A percentile compares a stretch with the other conserved stretches of the same genome.
phyloP scores from a whole-genome alignment of 2,329 filamentous ascomycete species.

The Didymellaceae sp. region DNA sequence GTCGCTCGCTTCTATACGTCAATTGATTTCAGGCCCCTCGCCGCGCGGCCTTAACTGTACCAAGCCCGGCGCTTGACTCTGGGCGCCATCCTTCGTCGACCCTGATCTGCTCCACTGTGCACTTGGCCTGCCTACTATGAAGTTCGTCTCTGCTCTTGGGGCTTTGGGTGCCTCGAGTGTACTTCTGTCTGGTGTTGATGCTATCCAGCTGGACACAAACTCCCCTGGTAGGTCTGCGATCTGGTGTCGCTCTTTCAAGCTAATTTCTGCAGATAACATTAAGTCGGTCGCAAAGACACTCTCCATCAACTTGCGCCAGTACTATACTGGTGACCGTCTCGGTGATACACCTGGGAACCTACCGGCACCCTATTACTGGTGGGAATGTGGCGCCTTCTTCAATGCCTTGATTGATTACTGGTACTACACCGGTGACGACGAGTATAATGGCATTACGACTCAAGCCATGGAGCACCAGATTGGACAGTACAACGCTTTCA shows the following conservation, averaged over 20 bases:
- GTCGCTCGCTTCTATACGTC: slow-evolving; percentile 41
- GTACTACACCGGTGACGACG: slow-evolving; percentile 51
- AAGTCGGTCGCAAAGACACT: slow-evolving; percentile 66
- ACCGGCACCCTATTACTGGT: slow-evolving; percentile 53
- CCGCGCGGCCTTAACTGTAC: slow-evolving; percentile 16
- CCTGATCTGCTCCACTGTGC: slow-evolving; percentile 15
- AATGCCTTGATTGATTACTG: slow-evolving; percentile 51
- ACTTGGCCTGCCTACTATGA: slow-evolving; percentile 38
- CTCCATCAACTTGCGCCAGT: slow-evolving; percentile 67
- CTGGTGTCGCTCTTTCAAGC: slow-evolving; percentile 1
- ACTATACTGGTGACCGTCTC: slow-evolving; percentile 69
- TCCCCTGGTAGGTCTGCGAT: slow-evolving; percentile 33
- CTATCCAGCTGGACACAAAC: slow-evolving; percentile 41
- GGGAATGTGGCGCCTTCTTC: slow-evolving; percentile 52
- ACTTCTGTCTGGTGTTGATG: slow-evolving; percentile 39
- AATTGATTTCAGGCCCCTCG: slow-evolving; percentile 21
- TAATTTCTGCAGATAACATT: slow-evolving; percentile 62
- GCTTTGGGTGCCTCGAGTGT: slow-evolving; percentile 42
- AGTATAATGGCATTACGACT: slow-evolving; percentile 48
- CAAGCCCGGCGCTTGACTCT: slow-evolving; percentile 36
- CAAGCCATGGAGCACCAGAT: slow-evolving; percentile 75
- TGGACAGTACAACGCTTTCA: slow-evolving; percentile 75
- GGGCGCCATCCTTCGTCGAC: slow-evolving; percentile 20
- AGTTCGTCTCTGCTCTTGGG: slow-evolving; percentile 39
- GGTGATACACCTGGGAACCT: slow-evolving; percentile 66